A percentile compares a stretch with the other conserved stretches of the same genome.
phyloP scores from a whole-genome alignment of 1,139 yeast species.

The Geotrichum reessii region DNA sequence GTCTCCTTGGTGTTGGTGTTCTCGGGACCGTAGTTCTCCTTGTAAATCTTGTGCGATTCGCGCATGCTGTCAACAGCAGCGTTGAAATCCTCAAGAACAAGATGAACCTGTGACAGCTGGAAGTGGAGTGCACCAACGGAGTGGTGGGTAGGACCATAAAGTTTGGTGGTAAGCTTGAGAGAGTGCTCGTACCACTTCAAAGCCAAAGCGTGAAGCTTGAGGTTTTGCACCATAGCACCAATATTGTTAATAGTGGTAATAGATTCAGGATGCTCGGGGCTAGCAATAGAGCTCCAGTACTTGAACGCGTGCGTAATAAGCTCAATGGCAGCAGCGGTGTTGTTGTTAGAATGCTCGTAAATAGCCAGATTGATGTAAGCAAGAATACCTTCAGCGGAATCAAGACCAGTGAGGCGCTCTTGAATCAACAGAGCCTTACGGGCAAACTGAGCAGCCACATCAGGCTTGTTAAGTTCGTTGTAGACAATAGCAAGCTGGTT shows the following conservation, averaged over 20 bases:
- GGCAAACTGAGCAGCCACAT: conserved; percentile 61
- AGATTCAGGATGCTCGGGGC: conserved; percentile 60
- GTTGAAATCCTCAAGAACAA: conserved; percentile 48
- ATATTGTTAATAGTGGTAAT: conserved; percentile 61
- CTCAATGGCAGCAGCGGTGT: conserved; percentile 56
- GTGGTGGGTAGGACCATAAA: conserved; percentile 55
- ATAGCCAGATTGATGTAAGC: conserved; percentile 70
- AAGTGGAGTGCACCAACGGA: conserved; percentile 55
- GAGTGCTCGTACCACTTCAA: conserved; percentile 48
- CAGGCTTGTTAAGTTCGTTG: conserved; percentile 52
- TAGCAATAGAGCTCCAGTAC: conserved; percentile 51
- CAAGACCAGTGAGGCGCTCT: conserved; percentile 79
- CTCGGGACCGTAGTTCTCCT: conserved; percentile 54
- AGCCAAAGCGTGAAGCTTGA: conserved; percentile 46
- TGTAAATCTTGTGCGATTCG: conserved; percentile 50
- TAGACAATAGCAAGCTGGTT: conserved; percentile 60
- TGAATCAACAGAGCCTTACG: conserved; percentile 67
- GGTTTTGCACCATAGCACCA: conserved; percentile 54
- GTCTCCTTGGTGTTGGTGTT: conserved; percentile 60
- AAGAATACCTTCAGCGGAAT: conserved; percentile 69
- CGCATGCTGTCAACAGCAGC: conserved; percentile 52
- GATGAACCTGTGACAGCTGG: conserved; percentile 62
- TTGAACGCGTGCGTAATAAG: conserved; percentile 57
- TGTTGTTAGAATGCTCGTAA: conserved; percentile 58
- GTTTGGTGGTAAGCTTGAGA: conserved; percentile 42